A percentile compares a stretch with the other conserved stretches of the same genome.
Conservation (phyloP, 371 early-diverging fungal genomes). For the Mucor racemosus region DNA sequence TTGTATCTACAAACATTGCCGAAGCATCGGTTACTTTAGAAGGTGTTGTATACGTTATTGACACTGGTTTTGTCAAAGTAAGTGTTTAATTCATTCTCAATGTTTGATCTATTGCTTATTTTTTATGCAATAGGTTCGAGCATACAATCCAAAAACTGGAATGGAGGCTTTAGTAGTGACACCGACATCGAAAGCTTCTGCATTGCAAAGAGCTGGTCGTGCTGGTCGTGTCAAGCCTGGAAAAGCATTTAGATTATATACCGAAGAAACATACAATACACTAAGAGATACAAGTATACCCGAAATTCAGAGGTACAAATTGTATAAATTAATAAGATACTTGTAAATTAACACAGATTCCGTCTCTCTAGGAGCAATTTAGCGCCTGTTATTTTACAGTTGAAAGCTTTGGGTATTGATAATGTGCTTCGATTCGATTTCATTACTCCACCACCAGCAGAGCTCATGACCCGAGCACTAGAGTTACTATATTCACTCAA, state of each 20-base stretch:
- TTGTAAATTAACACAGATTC: neutral
- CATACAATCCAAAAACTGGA: slow-evolving; percentile 66
- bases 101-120: neutral
- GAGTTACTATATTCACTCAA: slow-evolving; percentile 75
- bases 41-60: slow-evolving; percentile 85
- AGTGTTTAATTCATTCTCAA: neutral
- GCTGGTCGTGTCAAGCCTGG: slow-evolving; percentile 79
- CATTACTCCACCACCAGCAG: slow-evolving; percentile 71
- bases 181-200: slow-evolving; percentile 74
- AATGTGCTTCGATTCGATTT: slow-evolving; percentile 82
- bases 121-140: slow-evolving; percentile 54
- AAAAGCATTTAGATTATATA: slow-evolving; percentile 73
- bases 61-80: slow-evolving; percentile 84
- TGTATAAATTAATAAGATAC: neutral
- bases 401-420: slow-evolving; percentile 80
- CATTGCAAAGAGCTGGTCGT: slow-evolving; percentile 82
- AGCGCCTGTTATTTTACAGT: slow-evolving; percentile 63
- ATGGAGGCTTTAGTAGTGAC: slow-evolving; percentile 66
- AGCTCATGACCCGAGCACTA: slow-evolving; percentile 69
- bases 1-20: slow-evolving; percentile 81
- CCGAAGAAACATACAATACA: slow-evolving; percentile 66
- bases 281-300: slow-evolving; percentile 64
- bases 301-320: slow-evolving; percentile 70
- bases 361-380: slow-evolving; percentile 45
- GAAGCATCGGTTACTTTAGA: slow-evolving; percentile 91